Evolutionary conservation across 768 basidiomycete species (phyloP), one percentile per base, ranked within the genome.

Genomic region (Lentinus brumalis): DNA sequence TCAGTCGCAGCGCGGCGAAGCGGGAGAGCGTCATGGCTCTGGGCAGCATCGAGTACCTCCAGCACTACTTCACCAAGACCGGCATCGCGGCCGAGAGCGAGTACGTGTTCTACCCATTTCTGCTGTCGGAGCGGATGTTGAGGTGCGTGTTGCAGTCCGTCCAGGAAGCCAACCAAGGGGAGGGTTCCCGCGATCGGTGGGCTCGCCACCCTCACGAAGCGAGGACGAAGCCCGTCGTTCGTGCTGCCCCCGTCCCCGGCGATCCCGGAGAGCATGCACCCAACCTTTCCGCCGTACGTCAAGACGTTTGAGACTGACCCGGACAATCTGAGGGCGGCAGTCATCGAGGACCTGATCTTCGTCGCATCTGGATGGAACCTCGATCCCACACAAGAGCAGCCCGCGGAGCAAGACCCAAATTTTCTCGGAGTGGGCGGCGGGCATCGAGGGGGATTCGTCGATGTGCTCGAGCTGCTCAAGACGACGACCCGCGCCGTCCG

Each of bases 11-110:
- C 61, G 96, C 96, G 0, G 92, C 93, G 4, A 96, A 95, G 76
- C 85, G 96, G 45, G 92, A 94, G 73, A 94, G 91, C 67, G 95
- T 98, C 18, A 90, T 96, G 86, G 86, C 93, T 0, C 76, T 98
- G 16, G 95, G 95, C n/a, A 94, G 92, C 71, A 98, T 98, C 66
- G 91, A 96, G 71, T 92, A 97, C 72, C 83, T 98, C 44, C 96
- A 98, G 75, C 89, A 95, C 69, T 96, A 95, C 71, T 98, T 96
- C 69, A 92, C 91, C 8, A 94, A 94, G 81, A 86, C 91, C 0
- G 92, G 92, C 2, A 82, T 94, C 56, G 82, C 81, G 29, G 80
- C 88, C 38, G 85, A 87, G 77, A 82, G 81, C 75, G 83, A 85
- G 93, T 89, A 76, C 77, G 88, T 79, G 14, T 39, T 62, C 61